Evolutionary conservation across 306 rosid genomes (phyloP).

Genomic region (Rosa persica): DNA sequence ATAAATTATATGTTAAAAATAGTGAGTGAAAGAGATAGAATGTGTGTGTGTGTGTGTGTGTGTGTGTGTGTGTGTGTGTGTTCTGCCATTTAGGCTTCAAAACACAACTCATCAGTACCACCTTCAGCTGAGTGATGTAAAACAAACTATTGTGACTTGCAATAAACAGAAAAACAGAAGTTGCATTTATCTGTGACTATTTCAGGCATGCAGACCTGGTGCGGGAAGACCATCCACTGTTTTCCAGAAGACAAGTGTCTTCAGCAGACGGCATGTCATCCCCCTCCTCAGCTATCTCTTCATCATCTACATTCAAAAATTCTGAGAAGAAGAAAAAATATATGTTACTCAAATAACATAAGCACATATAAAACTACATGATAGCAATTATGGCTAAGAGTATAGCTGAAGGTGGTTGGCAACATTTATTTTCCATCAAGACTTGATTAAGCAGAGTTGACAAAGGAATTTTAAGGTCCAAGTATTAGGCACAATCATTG

Average conservation of each 20-base stretch:
- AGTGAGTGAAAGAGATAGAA: too few relatives aligned
- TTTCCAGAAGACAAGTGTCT: constrained; percentile 67
- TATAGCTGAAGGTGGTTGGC: not conserved
- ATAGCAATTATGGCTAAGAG: not conserved
- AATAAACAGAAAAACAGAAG: not conserved
- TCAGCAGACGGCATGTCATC: constrained; percentile 58
- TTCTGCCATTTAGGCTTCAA: constrained; percentile 1
- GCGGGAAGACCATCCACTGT: constrained; percentile 99
- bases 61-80: too few relatives aligned
- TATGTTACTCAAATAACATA: not conserved
- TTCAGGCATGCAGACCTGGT: constrained; percentile 60
- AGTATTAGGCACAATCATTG: not conserved
- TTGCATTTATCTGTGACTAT: constrained; percentile 16
- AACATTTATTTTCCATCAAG: not conserved
- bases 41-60: too few relatives aligned
- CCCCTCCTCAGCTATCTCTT: constrained; percentile 65
- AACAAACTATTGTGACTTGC: constrained; percentile 2
- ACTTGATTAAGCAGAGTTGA: constrained; percentile 2
- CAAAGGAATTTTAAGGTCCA: not conserved
- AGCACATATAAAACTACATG: not conserved
- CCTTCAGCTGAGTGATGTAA: not conserved
- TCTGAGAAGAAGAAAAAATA: constrained; percentile 34
- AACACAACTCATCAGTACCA: constrained; percentile 1
- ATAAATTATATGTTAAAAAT: not conserved
- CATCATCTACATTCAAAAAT: constrained; percentile 88